Conservation (phyloP, 202 grass and related monocot species). For the Cymbopogon flexuosus region DNA sequence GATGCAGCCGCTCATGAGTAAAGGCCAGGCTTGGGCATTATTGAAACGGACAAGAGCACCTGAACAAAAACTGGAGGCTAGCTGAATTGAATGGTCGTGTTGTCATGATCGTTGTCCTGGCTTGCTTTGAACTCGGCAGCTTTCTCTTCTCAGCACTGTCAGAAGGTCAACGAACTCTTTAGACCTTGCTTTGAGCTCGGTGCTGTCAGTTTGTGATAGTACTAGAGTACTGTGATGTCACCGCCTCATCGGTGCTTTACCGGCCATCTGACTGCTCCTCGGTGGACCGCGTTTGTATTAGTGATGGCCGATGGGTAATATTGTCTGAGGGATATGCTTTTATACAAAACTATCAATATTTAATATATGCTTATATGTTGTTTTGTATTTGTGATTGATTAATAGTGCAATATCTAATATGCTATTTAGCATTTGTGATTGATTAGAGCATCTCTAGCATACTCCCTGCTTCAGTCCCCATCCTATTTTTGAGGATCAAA, state of each 20-base stretch:
- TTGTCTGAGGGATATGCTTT: too few relatives aligned
- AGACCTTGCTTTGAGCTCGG: neutral
- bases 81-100: neutral
- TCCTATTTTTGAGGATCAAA: too few relatives aligned
- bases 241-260: neutral
- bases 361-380: too few relatives aligned
- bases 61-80: conserved; percentile 18
- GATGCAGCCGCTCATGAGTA: neutral
- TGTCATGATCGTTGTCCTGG: neutral
- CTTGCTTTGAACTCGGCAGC: neutral
- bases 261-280: neutral
- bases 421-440: too few relatives aligned
- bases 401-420: too few relatives aligned
- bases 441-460: too few relatives aligned
- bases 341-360: too few relatives aligned
- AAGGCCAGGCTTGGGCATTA: conserved; percentile 19
- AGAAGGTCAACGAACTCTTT: conserved; percentile 21
- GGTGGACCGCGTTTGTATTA: too few relatives aligned
- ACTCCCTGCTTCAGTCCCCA: too few relatives aligned
- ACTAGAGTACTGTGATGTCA: neutral
- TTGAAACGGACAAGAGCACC: conserved; percentile 41
- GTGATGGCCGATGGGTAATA: too few relatives aligned
- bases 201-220: neutral
- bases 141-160: conserved; percentile 16
- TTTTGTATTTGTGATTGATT: too few relatives aligned